Evolutionary conservation across 139 green algal species (phyloP), one percentile per base, ranked within the genome.

Genomic region (Tetradesmus obliquus): DNA sequence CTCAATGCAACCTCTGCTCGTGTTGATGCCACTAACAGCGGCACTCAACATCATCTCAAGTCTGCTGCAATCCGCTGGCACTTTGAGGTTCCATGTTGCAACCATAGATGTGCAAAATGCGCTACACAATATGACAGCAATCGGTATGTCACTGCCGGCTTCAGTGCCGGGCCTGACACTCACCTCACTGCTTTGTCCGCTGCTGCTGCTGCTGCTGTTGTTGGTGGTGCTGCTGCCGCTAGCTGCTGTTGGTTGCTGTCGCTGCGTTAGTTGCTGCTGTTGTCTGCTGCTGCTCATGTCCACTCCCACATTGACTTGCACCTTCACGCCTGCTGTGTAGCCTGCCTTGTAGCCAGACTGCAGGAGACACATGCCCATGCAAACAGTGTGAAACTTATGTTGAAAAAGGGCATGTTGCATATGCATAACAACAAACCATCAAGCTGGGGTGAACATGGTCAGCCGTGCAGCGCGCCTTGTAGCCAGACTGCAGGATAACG

Each of bases 271-370:
- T 17, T 81, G 60, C 32, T 58, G 60, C 19, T n/a, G 22, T 57
- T 76, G 55, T 19, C 57, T 58, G 57, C 57, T 79, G 55, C 54
- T 71, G 62, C 79, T 62, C 60, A 89, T 51, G n/a, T 82, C 74
- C 1, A 82, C 4, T 20, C n/a, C n/a, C n/a, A 82, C 84, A 82
- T 81, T 89, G 84, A 89, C 84, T 13, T 74, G 71, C 15, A 89
- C 84, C 71, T 89, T 62, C 13, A 81, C 84, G 20, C 84, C 84
- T 22, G 60, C 60, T 22, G 60, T 80, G 22, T 89, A 89, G n/a
- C 84, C 84, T 81, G 84, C 84, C 17, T 53, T 89, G 62, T 82
- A 89, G n/a, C 84, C 84, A 89, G 62, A 45, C 84, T 89, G 84
- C 32, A 87, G 5, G n/a, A 5, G 5, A 19, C 17, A 22, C 20